A percentile compares a stretch with the other conserved stretches of the same genome.
These are phyloP conservation scores for Wallemia hederae DNA, from an alignment of 1,284 basidiomycete genomes.

Conservation along the genomic window DNA sequence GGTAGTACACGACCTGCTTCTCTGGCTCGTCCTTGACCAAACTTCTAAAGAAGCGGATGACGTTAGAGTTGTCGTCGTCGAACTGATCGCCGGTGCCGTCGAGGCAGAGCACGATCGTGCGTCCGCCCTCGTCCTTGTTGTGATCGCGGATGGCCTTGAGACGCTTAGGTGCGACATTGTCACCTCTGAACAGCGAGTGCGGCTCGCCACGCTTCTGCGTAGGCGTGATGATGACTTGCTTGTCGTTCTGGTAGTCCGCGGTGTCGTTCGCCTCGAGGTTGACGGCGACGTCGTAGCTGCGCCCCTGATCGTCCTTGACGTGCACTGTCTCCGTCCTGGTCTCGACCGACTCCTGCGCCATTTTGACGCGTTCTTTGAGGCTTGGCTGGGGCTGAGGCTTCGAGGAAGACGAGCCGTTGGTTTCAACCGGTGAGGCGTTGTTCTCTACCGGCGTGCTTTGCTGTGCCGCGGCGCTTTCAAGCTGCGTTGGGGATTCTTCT, in stretches of 20 bases:
- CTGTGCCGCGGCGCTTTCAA: neutral
- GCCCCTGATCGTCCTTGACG: neutral
- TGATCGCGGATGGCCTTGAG: neutral
- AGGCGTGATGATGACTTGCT: neutral
- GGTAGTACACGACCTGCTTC: conserved; percentile 1
- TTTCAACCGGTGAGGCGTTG: neutral
- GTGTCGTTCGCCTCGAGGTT: neutral
- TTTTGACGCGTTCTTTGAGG: neutral
- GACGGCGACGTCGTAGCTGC: neutral
- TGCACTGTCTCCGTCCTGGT: neutral
- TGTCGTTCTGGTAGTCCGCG: neutral
- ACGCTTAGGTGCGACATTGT: neutral
- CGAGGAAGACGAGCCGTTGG: no score
- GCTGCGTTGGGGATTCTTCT: neutral
- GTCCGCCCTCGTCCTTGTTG: neutral
- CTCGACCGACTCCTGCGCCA: neutral
- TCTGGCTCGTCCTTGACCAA: conserved; percentile 1
- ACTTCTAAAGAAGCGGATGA: conserved; percentile 15
- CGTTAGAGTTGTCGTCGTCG: conserved; percentile 16
- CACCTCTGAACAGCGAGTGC: neutral
- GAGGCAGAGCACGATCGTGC: conserved; percentile 4
- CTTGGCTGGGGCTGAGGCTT: no score
- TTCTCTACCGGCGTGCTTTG: neutral
- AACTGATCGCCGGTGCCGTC: conserved; percentile 8
- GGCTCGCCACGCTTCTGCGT: neutral